phyloP scores from a whole-genome alignment of 352 stramenopile species.

The Halophytophthora batemanensis region DNA sequence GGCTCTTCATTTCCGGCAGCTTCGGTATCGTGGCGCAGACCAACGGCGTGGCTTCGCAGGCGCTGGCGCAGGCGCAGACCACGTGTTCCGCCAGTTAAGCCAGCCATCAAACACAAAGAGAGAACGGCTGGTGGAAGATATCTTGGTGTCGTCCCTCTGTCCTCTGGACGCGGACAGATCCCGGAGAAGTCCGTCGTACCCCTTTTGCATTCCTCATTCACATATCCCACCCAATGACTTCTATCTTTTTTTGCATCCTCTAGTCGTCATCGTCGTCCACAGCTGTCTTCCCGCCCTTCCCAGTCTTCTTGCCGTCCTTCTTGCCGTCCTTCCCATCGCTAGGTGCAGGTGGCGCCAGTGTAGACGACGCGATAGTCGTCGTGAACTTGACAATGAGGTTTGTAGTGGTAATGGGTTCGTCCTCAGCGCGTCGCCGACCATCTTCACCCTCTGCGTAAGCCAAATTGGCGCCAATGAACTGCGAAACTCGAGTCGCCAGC shows the following conservation, averaged over 20 bases:
- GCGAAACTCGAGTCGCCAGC: conserved; percentile 59
- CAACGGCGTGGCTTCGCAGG: conserved; percentile 31
- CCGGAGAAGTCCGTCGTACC: neutral
- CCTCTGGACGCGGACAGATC: conserved; percentile 24
- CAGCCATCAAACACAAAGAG: conserved; percentile 7
- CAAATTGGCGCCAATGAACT: conserved; percentile 72
- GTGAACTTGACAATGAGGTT: conserved; percentile 83
- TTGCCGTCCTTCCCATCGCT: conserved; percentile 18
- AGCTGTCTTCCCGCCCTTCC: conserved; percentile 17
- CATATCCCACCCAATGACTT: neutral
- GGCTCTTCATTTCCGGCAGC: conserved; percentile 68
- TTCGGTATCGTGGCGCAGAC: conserved; percentile 71
- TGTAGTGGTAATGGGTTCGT: conserved; percentile 55
- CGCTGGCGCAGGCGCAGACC: conserved; percentile 35
- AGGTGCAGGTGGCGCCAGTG: conserved; percentile 1
- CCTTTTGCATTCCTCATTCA: neutral
- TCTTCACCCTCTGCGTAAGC: conserved; percentile 82
- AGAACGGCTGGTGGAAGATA: no score
- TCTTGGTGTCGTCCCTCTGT: no score
- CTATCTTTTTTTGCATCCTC: conserved; percentile 3
- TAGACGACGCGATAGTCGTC: conserved; percentile 44
- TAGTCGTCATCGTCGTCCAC: conserved; percentile 25
- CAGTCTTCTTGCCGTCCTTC: conserved; percentile 34
- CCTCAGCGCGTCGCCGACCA: conserved; percentile 63
- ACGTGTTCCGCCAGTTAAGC: conserved; percentile 30